Evolutionary conservation across 495 filamentous ascomycete genomes (phyloP).

Genomic region (Hypomontagnella monticulosa): DNA sequence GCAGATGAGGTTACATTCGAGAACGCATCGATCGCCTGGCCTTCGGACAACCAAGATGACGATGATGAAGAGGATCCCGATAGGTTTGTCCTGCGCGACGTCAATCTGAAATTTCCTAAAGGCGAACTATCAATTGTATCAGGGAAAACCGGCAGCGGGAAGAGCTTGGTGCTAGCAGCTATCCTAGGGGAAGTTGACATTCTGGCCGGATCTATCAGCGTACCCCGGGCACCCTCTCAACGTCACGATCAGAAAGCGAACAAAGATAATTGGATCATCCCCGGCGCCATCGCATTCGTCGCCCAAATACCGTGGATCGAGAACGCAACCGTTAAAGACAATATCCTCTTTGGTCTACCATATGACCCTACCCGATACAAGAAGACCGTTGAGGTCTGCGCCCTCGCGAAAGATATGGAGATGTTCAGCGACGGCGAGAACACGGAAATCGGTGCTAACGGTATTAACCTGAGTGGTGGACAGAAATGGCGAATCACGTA

Average conservation of each 20-base stretch:
- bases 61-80: conserved; percentile 57
- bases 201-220: conserved; percentile 60
- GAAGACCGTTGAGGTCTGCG: conserved; percentile 73
- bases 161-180: conserved; percentile 71
- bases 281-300: conserved; percentile 76
- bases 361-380: conserved; percentile 70
- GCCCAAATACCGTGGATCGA: conserved; percentile 89
- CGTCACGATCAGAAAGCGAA: conserved; percentile 67
- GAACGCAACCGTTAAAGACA: conserved; percentile 78
- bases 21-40: conserved; percentile 80
- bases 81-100: conserved; percentile 67
- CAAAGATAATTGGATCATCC: conserved; percentile 74
- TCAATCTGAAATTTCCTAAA: conserved; percentile 72
- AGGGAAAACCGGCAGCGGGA: conserved; percentile 74
- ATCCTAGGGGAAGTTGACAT: conserved; percentile 73
- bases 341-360: conserved; percentile 79
- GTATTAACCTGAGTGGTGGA: conserved; percentile 85
- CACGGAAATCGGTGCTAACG: conserved; percentile 84
- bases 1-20: conserved; percentile 70
- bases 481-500: conserved; percentile 81
- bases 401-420: conserved; percentile 76
- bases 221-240: conserved; percentile 58
- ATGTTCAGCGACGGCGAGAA: conserved; percentile 77
- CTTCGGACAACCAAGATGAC: conserved; percentile 56
- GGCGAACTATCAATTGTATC: conserved; percentile 76